Evolutionary conservation across 371 early-diverging fungal genomes (phyloP).

Genomic region (Apophysomyces trapeziformis): DNA sequence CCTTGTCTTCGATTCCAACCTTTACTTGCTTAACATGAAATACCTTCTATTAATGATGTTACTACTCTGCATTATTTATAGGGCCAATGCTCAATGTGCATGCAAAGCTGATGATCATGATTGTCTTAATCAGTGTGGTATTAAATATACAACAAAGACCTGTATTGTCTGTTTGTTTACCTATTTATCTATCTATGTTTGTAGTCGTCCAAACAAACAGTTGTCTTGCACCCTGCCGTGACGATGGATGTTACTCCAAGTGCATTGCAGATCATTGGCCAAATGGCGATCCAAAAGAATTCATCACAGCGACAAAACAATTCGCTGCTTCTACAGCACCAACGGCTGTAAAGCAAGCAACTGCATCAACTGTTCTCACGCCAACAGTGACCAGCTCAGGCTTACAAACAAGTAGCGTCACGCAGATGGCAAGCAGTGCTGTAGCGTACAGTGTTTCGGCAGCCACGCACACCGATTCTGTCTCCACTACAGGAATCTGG

Average conservation of each 20-base stretch:
- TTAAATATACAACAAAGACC: neutral
- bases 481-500: constrained; percentile 12
- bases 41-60: neutral
- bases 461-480: constrained; percentile 5
- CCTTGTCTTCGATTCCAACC: neutral
- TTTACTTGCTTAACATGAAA: neutral
- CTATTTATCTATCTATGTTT: neutral
- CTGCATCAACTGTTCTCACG: constrained; percentile 12
- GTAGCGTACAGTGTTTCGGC: neutral
- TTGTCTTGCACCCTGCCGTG: constrained; percentile 31
- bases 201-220: constrained; percentile 34
- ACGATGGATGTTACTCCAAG: constrained; percentile 30
- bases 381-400: constrained; percentile 13
- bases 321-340: neutral
- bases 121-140: constrained; percentile 41
- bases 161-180: neutral
- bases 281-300: constrained; percentile 16
- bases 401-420: constrained; percentile 1
- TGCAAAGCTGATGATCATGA: constrained; percentile 27
- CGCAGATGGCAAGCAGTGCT: neutral
- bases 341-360: constrained; percentile 5
- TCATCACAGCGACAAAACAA: neutral
- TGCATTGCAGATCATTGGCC: constrained; percentile 46
- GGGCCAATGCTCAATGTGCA: constrained; percentile 25
- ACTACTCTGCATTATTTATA: neutral